Conservation (phyloP, 2,329 filamentous ascomycete genomes). For the Aspergillus spinulosporus region DNA sequence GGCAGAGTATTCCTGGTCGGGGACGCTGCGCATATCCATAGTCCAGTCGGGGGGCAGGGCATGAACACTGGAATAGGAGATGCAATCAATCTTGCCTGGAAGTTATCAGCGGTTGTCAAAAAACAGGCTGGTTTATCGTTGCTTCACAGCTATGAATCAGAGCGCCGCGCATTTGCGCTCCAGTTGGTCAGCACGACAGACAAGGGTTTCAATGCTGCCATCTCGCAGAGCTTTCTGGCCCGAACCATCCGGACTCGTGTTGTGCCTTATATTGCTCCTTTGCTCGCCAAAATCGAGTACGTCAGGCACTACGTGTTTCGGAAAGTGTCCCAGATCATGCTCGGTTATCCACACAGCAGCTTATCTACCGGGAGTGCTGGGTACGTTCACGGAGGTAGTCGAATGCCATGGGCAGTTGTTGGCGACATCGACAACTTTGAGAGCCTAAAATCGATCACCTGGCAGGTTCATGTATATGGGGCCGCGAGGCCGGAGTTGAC, state of each 20-base stretch:
- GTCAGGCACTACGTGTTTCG: slow-evolving; percentile 30
- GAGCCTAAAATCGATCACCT: slow-evolving; percentile 26
- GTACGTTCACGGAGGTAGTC: slow-evolving; percentile 49
- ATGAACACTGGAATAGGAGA: slow-evolving; percentile 61
- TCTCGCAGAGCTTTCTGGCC: slow-evolving; percentile 43
- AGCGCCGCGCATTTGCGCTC: slow-evolving; percentile 51
- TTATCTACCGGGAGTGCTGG: slow-evolving; percentile 40
- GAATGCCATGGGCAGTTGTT: slow-evolving; percentile 40
- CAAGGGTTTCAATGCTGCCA: slow-evolving; percentile 41
- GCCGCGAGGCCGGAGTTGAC: slow-evolving; percentile 14
- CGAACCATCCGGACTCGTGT: slow-evolving; percentile 43
- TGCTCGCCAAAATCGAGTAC: slow-evolving; percentile 24
- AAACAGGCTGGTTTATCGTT: slow-evolving; percentile 41
- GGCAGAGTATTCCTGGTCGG: slow-evolving; percentile 57
- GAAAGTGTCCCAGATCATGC: slow-evolving; percentile 45
- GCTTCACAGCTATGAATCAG: slow-evolving; percentile 51
- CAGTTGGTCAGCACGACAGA: slow-evolving; percentile 48
- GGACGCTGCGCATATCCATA: slow-evolving; percentile 60
- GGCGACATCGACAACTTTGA: slow-evolving; percentile 30
- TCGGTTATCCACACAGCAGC: slow-evolving; percentile 46
- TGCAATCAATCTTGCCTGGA: slow-evolving; percentile 57
- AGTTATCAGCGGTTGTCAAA: slow-evolving; percentile 51
- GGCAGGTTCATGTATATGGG: slow-evolving; percentile 38
- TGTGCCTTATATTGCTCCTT: slow-evolving; percentile 38
- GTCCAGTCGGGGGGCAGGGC: slow-evolving; percentile 57